These are phyloP conservation scores for Chaetomium fimeti DNA, from an alignment of 495 filamentous ascomycete genomes.

Conservation along the genomic window DNA sequence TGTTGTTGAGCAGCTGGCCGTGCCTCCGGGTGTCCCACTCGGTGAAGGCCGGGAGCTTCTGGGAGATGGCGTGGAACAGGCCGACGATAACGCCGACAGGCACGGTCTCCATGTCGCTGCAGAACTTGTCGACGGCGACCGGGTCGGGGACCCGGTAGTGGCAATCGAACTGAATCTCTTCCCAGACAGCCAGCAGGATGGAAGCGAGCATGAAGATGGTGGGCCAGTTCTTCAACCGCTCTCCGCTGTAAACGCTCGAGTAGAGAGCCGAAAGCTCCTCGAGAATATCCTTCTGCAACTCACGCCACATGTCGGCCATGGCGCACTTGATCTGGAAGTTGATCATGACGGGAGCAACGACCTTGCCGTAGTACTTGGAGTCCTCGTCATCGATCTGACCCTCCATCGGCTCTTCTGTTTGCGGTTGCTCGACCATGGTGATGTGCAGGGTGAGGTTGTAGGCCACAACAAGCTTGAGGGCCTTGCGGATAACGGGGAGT, in stretches of 20 bases:
- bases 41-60: constrained; percentile 82
- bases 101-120: constrained; percentile 87
- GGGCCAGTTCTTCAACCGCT: constrained; percentile 94
- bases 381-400: constrained; percentile 76
- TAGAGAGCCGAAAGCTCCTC: constrained; percentile 88
- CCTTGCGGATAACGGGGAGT: constrained; percentile 82
- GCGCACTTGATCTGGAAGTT: constrained; percentile 97
- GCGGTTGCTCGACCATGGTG: constrained; percentile 83
- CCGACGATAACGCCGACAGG: constrained; percentile 93
- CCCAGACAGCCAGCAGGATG: constrained; percentile 88
- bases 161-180: constrained; percentile 96
- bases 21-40: constrained; percentile 91
- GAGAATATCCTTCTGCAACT: constrained; percentile 87
- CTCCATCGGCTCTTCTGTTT: constrained; percentile 71
- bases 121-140: constrained; percentile 83
- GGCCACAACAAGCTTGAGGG: constrained; percentile 83
- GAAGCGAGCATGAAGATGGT: constrained; percentile 94
- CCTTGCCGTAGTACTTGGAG: constrained; percentile 83
- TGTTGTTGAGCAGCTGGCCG: constrained; percentile 80
- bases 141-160: constrained; percentile 86
- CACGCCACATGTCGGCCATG: constrained; percentile 93
- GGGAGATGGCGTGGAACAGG: constrained; percentile 91
- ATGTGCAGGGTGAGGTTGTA: constrained; percentile 92
- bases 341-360: constrained; percentile 91
- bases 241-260: constrained; percentile 88